These are phyloP conservation scores for Picochlorum sp. DNA, from an alignment of 139 green algal species.

Conservation along the genomic window DNA sequence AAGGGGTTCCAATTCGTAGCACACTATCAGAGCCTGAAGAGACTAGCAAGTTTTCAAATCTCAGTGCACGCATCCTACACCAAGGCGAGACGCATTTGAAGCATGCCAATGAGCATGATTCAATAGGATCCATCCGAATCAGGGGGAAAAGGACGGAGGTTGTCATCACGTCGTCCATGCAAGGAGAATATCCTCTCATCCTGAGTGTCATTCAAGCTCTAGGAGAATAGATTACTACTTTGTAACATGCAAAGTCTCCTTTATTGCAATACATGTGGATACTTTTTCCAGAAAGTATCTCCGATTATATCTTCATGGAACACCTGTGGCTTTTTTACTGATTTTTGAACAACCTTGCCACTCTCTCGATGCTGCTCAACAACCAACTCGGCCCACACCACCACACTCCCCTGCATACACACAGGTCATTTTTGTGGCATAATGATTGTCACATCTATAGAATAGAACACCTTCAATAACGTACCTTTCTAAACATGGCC, in stretches of 20 bases:
- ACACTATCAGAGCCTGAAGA: slow-evolving; percentile 68
- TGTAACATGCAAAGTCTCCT: neutral
- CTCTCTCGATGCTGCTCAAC: slow-evolving; percentile 41
- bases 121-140: slow-evolving; percentile 77
- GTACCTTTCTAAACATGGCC: slow-evolving; percentile 76
- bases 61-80: slow-evolving; percentile 54
- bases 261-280: slow-evolving; percentile 53
- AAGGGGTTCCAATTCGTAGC: slow-evolving; percentile 77
- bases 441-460: neutral
- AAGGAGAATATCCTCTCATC: slow-evolving; percentile 46
- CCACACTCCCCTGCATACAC: slow-evolving; percentile 50
- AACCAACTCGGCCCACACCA: slow-evolving; percentile 29
- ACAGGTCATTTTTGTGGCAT: slow-evolving; percentile 87
- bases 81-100: slow-evolving; percentile 67
- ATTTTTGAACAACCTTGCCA: slow-evolving; percentile 43
- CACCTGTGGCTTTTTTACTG: slow-evolving; percentile 28
- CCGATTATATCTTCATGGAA: slow-evolving; percentile 83
- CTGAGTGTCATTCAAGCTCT: neutral
- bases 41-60: slow-evolving; percentile 50
- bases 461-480: neutral
- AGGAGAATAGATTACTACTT: neutral
- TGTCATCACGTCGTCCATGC: slow-evolving; percentile 76
- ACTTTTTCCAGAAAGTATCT: slow-evolving; percentile 68
- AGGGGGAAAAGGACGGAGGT: slow-evolving; percentile 79
- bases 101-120: slow-evolving; percentile 69